Evolutionary conservation across 1,284 basidiomycete genomes (phyloP).

Genomic region (Puccinia sorghi): DNA sequence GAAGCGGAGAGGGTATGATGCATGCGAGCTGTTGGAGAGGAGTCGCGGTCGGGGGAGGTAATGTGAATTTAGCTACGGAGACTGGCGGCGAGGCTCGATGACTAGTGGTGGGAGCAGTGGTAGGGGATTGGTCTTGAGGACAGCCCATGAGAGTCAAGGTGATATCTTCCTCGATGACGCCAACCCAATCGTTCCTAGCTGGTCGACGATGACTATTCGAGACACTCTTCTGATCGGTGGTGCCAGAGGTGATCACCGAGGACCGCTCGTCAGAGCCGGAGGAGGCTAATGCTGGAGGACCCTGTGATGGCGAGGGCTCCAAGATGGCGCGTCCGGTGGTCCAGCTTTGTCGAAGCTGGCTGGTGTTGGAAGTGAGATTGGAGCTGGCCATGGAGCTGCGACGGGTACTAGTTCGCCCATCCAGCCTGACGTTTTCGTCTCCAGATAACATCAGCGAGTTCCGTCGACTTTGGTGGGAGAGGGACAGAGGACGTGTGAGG

Average conservation of each 20-base stretch:
- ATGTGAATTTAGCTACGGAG: neutral
- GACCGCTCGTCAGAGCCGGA: slow-evolving; percentile 16
- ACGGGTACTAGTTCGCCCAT: neutral
- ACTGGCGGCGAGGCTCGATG: no score
- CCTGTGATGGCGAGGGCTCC: neutral
- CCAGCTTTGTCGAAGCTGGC: slow-evolving; percentile 30
- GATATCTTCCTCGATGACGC: slow-evolving; percentile 28
- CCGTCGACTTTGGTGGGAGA: neutral
- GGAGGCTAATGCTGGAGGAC: neutral
- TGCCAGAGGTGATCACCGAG: slow-evolving; percentile 1
- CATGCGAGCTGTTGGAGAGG: neutral
- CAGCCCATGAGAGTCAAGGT: slow-evolving; percentile 25
- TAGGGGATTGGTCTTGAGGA: neutral
- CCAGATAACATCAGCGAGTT: neutral
- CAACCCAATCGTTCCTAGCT: slow-evolving; percentile 7
- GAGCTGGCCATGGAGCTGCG: slow-evolving; percentile 19
- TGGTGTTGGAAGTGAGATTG: slow-evolving; percentile 13
- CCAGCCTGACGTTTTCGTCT: neutral
- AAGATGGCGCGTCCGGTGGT: slow-evolving; percentile 16
- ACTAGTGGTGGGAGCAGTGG: neutral
- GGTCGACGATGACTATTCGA: slow-evolving; percentile 2
- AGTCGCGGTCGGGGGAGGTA: neutral
- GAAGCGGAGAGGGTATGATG: neutral
- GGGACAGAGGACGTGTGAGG: slow-evolving; percentile 4
- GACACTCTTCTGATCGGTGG: slow-evolving; percentile 7